These are phyloP conservation scores for Lavandula angustifolia DNA, from an alignment of 257 asterid genomes.

Conservation along the genomic window DNA sequence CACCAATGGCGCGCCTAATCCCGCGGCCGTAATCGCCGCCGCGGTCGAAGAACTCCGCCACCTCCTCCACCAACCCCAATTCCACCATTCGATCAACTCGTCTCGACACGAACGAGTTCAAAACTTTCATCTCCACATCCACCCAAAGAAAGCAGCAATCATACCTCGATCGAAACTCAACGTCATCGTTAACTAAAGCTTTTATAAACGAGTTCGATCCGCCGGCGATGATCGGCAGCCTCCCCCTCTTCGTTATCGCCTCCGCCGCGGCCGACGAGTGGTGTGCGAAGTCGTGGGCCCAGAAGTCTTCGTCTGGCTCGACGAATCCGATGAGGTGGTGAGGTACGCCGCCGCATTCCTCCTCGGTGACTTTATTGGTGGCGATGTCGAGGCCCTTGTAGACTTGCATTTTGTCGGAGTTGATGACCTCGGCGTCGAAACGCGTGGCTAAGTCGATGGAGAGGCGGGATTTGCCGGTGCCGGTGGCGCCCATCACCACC, in stretches of 20 bases:
- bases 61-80: slow-evolving; percentile 65
- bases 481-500: slow-evolving; percentile 55
- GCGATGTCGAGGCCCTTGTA: slow-evolving; percentile 54
- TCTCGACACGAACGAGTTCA: slow-evolving; percentile 53
- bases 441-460: slow-evolving; percentile 57
- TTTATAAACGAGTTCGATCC: slow-evolving; percentile 75
- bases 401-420: slow-evolving; percentile 76
- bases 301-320: slow-evolving; percentile 54
- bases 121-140: slow-evolving; percentile 47
- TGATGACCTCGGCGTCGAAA: slow-evolving; percentile 67
- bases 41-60: slow-evolving; percentile 45
- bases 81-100: slow-evolving; percentile 71
- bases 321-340: slow-evolving; percentile 67
- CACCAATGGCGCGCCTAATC: slow-evolving; percentile 67
- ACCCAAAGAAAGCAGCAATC: slow-evolving; percentile 75
- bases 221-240: slow-evolving; percentile 76
- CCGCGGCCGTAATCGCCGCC: slow-evolving; percentile 58
- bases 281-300: slow-evolving; percentile 53
- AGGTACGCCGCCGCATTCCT: slow-evolving; percentile 58
- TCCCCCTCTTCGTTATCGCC: slow-evolving; percentile 43
- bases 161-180: slow-evolving; percentile 47
- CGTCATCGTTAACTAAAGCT: slow-evolving; percentile 53
- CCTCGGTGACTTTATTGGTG: slow-evolving; percentile 65
- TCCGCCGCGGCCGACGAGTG: slow-evolving; percentile 53
- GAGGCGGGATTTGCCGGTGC: too few relatives aligned